phyloP scores from a whole-genome alignment of 2,329 filamentous ascomycete genomes.

The Seiridium cupressi region DNA sequence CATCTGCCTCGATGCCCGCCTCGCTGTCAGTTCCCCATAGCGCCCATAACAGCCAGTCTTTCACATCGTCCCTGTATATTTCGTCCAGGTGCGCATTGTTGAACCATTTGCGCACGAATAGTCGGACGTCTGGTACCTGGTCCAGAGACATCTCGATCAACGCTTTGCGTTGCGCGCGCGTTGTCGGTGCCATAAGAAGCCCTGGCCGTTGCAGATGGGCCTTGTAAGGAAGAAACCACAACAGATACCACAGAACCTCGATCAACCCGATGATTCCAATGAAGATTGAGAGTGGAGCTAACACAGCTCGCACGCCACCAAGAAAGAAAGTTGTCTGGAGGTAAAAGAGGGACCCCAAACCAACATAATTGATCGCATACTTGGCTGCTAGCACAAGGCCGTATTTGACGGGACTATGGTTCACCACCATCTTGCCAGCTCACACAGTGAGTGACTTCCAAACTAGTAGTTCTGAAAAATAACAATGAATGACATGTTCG shows the following conservation, averaged over 20 bases:
- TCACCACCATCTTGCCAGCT: constrained; percentile 3
- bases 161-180: constrained; percentile 10
- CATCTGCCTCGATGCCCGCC: constrained; percentile 11
- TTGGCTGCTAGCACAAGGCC: not conserved
- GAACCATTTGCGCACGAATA: constrained; percentile 16
- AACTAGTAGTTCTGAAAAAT: not conserved
- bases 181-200: not conserved
- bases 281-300: constrained; percentile 20
- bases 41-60: constrained; percentile 18
- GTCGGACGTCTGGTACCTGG: constrained; percentile 11
- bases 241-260: constrained; percentile 17
- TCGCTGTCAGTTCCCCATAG: constrained; percentile 11
- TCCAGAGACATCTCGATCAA: constrained; percentile 8
- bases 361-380: constrained; percentile 2
- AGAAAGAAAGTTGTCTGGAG: constrained; percentile 16
- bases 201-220: constrained; percentile 12
- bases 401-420: constrained; percentile 3
- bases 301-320: constrained; percentile 17
- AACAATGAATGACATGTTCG: not conserved
- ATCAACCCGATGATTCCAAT: constrained; percentile 17
- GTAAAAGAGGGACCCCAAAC: constrained; percentile 15
- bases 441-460: not conserved
- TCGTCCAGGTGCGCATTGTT: constrained; percentile 14
- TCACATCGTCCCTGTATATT: constrained; percentile 16
- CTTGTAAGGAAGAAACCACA: constrained; percentile 16